Conservation (phyloP, 2,329 filamentous ascomycete species). For the Ceratocystis harringtonii region DNA sequence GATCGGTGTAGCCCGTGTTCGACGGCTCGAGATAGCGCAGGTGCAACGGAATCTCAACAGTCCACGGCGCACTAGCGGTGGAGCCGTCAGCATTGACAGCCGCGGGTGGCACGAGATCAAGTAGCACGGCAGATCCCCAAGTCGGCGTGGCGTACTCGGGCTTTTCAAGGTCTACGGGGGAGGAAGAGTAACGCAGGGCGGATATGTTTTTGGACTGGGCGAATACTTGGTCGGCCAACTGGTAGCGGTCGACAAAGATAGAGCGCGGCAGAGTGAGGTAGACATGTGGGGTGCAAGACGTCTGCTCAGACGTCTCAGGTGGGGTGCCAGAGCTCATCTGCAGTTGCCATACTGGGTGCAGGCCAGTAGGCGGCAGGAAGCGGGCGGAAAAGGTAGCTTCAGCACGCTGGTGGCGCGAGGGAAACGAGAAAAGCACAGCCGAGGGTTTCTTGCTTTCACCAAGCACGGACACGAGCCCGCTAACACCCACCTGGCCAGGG, state of each 20-base stretch:
- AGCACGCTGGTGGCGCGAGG: conserved; percentile 56
- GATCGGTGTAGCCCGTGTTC: conserved; percentile 35
- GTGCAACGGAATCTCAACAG: conserved; percentile 63
- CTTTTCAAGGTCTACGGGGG: conserved; percentile 78
- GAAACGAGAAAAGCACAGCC: conserved; percentile 68
- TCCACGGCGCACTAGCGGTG: conserved; percentile 34
- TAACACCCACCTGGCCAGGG: conserved; percentile 59
- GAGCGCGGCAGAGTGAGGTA: conserved; percentile 69
- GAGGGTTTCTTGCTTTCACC: conserved; percentile 59
- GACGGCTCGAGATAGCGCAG: conserved; percentile 63
- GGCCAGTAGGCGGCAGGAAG: conserved; percentile 58
- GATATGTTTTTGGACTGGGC: conserved; percentile 65
- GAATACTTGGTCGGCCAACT: conserved; percentile 62
- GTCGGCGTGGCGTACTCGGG: conserved; percentile 60
- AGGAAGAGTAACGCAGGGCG: conserved; percentile 50
- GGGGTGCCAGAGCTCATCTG: conserved; percentile 39
- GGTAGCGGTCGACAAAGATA: conserved; percentile 79
- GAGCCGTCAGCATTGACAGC: conserved; percentile 19
- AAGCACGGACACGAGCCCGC: conserved; percentile 63
- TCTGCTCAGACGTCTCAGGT: conserved; percentile 30
- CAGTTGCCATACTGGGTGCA: conserved; percentile 69
- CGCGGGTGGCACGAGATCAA: conserved; percentile 52
- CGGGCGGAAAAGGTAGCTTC: conserved; percentile 41
- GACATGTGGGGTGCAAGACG: conserved; percentile 56
- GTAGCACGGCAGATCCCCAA: conserved; percentile 68